Evolutionary conservation across 225 moss, liverwort and hornwort species (phyloP).

Genomic region (Climacium dendroides): DNA sequence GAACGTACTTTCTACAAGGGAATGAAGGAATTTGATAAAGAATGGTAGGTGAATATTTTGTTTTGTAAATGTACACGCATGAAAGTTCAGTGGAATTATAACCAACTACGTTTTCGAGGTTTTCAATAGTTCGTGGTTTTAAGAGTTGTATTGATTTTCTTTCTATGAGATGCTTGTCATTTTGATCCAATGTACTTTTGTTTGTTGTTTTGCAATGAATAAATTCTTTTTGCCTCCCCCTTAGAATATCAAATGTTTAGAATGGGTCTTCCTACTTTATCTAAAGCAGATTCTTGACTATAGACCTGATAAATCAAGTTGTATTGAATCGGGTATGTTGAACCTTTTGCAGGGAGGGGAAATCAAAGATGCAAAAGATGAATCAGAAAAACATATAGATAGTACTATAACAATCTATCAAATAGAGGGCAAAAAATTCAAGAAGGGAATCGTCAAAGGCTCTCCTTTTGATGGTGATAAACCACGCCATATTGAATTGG

Average conservation of each 20-base stretch:
- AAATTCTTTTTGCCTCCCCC: background rate
- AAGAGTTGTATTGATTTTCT: background rate
- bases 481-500: background rate
- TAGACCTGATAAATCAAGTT: too few species aligned
- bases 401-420: background rate
- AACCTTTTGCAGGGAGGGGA: background rate
- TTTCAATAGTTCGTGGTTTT: background rate
- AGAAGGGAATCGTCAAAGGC: background rate
- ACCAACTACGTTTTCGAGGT: too few species aligned
- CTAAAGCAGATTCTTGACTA: background rate
- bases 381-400: too few species aligned
- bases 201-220: background rate
- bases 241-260: background rate
- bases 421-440: background rate
- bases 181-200: background rate
- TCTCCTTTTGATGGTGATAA: background rate
- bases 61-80: too few species aligned
- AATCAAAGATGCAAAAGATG: too few species aligned
- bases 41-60: too few species aligned
- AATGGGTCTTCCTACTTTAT: background rate
- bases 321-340: background rate
- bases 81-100: too few species aligned
- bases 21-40: too few species aligned
- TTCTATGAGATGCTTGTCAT: background rate
- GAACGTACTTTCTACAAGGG: too few species aligned